phyloP scores from a whole-genome alignment of 768 basidiomycete genomes.

The Baorangia bicolor region DNA sequence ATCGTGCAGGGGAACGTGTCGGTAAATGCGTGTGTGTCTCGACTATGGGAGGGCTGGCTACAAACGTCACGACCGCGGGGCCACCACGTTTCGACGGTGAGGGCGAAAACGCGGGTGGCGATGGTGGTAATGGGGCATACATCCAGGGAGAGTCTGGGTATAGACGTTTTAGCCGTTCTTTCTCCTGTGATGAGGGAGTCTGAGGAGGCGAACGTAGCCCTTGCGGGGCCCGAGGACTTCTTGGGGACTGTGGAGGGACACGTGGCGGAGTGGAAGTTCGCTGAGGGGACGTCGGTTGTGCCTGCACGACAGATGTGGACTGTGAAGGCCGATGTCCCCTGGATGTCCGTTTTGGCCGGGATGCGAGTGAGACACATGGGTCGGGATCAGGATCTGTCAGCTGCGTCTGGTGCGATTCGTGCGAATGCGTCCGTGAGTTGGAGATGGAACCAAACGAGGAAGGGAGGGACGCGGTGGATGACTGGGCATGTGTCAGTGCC shows the following conservation, averaged over 20 bases:
- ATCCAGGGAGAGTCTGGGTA: constrained; percentile 28
- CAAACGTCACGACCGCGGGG: constrained; percentile 24
- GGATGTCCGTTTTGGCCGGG: constrained; percentile 2
- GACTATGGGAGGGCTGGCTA: constrained; percentile 16
- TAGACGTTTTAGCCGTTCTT: constrained; percentile 7
- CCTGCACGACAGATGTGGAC: constrained; percentile 12
- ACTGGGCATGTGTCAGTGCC: constrained; percentile 23
- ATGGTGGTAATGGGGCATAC: constrained; percentile 31
- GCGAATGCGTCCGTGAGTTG: constrained; percentile 22
- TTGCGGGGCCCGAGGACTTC: constrained; percentile 16
- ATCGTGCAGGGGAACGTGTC: constrained; percentile 9
- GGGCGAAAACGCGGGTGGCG: constrained; percentile 28
- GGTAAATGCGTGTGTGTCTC: constrained; percentile 11
- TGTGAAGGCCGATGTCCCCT: constrained; percentile 11
- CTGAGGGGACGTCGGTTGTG: constrained; percentile 6
- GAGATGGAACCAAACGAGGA: constrained; percentile 33
- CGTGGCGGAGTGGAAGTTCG: constrained; percentile 5
- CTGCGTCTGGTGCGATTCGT: constrained; percentile 28
- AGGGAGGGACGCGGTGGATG: constrained; percentile 24
- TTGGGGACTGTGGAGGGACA: constrained; percentile 13
- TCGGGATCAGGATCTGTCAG: constrained; percentile 24
- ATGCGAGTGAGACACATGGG: constrained; percentile 1
- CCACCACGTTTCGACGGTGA: constrained; percentile 29
- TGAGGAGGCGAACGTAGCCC: constrained; percentile 17
- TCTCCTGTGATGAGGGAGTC: constrained; percentile 21